Percentiles rank a stretch among this genome's conserved stretches.
Conservation (phyloP, 768 basidiomycete species). For the Pisolithus tinctorius region DNA sequence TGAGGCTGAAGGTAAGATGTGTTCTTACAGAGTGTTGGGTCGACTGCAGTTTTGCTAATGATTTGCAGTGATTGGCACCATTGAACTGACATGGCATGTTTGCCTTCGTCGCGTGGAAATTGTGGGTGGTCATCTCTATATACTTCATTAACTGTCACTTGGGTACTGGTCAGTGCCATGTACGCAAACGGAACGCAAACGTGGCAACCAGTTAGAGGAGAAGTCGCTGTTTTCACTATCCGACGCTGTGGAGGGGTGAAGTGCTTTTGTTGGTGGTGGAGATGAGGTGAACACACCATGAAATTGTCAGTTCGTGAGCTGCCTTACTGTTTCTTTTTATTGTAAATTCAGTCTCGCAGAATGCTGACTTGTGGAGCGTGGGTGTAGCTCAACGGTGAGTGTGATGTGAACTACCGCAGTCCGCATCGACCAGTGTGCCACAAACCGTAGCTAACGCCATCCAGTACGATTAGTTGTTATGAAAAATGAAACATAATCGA, state of each 20-base stretch:
- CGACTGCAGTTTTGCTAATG: conserved; percentile 3
- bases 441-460: conserved; percentile 73
- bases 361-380: background rate
- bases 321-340: background rate
- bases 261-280: conserved; percentile 82
- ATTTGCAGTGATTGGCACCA: conserved; percentile 60
- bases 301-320: conserved; percentile 69
- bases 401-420: conserved; percentile 90
- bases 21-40: background rate
- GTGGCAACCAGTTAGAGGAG: conserved; percentile 78
- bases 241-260: conserved; percentile 43
- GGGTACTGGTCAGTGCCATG: conserved; percentile 86
- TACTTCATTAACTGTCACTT: conserved; percentile 97
- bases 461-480: conserved; percentile 83
- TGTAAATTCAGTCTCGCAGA: background rate
- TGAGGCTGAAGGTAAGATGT: conserved; percentile 68
- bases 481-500: conserved; percentile 86
- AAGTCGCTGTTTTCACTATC: conserved; percentile 52
- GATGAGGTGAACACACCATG: conserved; percentile 95
- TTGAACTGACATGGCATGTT: conserved; percentile 89
- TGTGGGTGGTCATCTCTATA: conserved; percentile 60
- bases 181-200: conserved; percentile 80
- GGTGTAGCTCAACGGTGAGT: conserved; percentile 53
- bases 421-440: conserved; percentile 74
- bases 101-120: conserved; percentile 92